These are phyloP conservation scores for Marasmius sp. DNA, from an alignment of 1,284 basidiomycete species.

Conservation along the genomic window DNA sequence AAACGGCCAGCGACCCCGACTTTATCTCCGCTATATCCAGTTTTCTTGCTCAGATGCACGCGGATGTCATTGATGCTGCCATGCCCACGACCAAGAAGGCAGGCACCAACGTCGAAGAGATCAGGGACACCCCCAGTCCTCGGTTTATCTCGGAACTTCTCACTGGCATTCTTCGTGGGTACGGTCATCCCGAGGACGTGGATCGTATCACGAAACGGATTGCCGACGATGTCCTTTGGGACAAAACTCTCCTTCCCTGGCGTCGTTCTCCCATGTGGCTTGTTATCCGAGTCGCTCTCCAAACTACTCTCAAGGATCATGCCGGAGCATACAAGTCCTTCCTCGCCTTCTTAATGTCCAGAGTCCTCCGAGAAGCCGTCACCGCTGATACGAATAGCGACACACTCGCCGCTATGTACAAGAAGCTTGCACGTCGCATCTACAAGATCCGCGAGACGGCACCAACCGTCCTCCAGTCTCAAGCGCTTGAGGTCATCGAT, in stretches of 20 bases:
- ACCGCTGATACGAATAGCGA: slow-evolving; percentile 27
- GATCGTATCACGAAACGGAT: slow-evolving; percentile 38
- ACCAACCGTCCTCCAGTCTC: neutral
- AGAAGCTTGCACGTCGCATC: neutral
- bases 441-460: neutral
- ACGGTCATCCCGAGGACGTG: slow-evolving; percentile 25
- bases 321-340: slow-evolving; percentile 42
- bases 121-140: slow-evolving; percentile 9
- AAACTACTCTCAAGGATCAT: slow-evolving; percentile 14
- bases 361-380: slow-evolving; percentile 25
- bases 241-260: slow-evolving; percentile 39
- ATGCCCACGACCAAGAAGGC: neutral
- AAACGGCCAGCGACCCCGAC: slow-evolving; percentile 13
- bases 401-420: slow-evolving; percentile 25
- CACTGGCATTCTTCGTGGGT: slow-evolving; percentile 33
- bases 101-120: slow-evolving; percentile 1
- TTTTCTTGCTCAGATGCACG: slow-evolving; percentile 12
- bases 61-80: neutral
- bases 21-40: slow-evolving; percentile 21
- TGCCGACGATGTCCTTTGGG: slow-evolving; percentile 43
- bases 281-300: slow-evolving; percentile 33
- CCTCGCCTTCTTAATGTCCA: slow-evolving; percentile 39
- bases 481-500: neutral
- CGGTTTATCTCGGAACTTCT: slow-evolving; percentile 12
- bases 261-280: slow-evolving; percentile 36